Conservation (phyloP, 805 yeast genomes). For the Sugiyamaella americana region DNA sequence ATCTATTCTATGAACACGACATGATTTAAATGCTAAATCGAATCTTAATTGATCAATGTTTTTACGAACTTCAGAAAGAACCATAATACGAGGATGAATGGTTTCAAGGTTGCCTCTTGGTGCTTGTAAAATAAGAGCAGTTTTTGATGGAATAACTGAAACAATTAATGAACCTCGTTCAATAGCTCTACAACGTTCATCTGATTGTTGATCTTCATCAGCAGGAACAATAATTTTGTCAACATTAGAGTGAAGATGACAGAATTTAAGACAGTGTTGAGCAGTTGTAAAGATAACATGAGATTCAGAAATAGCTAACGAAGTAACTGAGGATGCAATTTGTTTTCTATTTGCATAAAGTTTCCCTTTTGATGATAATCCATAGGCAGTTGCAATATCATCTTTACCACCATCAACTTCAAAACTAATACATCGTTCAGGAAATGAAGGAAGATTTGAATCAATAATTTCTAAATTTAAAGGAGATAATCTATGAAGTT, state of each 20-base stretch:
- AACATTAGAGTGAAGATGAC: conserved; percentile 50
- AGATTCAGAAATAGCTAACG: conserved; percentile 64
- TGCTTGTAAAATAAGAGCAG: conserved; percentile 82
- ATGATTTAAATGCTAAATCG: conserved; percentile 67
- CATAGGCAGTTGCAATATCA: conserved; percentile 44
- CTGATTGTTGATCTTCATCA: conserved; percentile 35
- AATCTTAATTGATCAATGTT: conserved; percentile 55
- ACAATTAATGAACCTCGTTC: conserved; percentile 91
- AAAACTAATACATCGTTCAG: conserved; percentile 52
- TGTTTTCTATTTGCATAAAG: conserved; percentile 56
- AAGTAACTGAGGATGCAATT: conserved; percentile 71
- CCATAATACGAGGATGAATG: conserved; percentile 87
- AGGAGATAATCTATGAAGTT: conserved; percentile 18
- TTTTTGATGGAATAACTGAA: conserved; percentile 71
- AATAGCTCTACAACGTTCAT: conserved; percentile 81
- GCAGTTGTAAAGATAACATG: conserved; percentile 82
- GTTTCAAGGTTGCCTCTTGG: conserved; percentile 96
- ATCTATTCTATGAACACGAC: conserved; percentile 88
- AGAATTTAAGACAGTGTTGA: conserved; percentile 72
- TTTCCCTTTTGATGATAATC: conserved; percentile 70
- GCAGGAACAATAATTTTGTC: conserved; percentile 30
- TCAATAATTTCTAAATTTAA: conserved; percentile 31
- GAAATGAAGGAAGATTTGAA: conserved; percentile 40
- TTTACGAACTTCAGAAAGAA: conserved; percentile 71
- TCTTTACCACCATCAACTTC: conserved; percentile 4